Base-by-base conservation (phyloP, 225 moss, liverwort and hornwort genomes). In the Pseudisothecium myosuroides region DNA sequence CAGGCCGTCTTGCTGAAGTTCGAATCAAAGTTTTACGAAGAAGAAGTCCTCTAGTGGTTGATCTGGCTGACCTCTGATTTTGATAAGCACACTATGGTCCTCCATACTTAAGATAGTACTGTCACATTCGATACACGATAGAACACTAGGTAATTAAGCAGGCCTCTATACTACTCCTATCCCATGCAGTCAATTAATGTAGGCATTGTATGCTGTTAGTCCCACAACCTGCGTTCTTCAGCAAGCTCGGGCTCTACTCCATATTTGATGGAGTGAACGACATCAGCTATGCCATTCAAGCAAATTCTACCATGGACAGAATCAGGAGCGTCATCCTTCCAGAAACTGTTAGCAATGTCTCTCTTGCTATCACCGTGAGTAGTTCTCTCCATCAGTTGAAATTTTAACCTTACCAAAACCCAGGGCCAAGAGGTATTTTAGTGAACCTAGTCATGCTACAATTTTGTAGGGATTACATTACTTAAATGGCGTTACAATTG, bases 321-420 rank as follows among this genome's bases (percentile, higher is more conserved):
- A 91, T 88, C 82, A 88, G 76, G 62, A 86, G 68, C 68, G 67
- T 82, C 82, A 86, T 91, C 83, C 85, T 91, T 66, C 88, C 85
- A 88, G 85, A 85, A 75, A 88, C 36, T 14, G 81, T 85, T 75
- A 41, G 75, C 88, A 85, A 91, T 75, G 81, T 85, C 49, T 85
- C 90, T 80, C 88, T 81, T 81, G 81, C 85, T 56, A 81, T 88
- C 76, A 91, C 85, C 31, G 88, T 88, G n/a, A 84, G 88, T 85
- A 43, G 5, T 61, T 80, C 73, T 54, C 45, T 43, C 26, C 32
- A 36, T 67, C 26, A 34, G 36, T 80, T 58, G 68, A 56, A 41
- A 41, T 37, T 64, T 76, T n/a, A 54, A 78, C 54, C 28, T 41
- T 55, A 83, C 7, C n/a, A 26, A 79, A 56, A 55, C 79, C 27